Base-by-base conservation (phyloP, 2,329 filamentous ascomycete genomes). In the Aspergillus sergii region DNA sequence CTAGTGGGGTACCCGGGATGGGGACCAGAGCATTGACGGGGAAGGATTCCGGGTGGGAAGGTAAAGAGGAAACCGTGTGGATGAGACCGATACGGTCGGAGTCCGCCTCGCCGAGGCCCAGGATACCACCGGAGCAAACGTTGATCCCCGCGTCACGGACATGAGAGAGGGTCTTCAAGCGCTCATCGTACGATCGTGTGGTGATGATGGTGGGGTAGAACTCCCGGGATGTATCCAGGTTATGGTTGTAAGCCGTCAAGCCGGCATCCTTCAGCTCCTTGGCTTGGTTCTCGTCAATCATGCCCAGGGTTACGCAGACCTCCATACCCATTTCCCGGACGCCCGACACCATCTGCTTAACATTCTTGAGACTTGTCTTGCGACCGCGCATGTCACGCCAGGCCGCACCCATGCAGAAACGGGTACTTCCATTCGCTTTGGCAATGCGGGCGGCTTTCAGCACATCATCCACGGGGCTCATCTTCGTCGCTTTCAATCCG, bases 311-410 rank as follows among this genome's bases (percentile, higher is more conserved):
- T n/a, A 97, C 93, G 76, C 93, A 97, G 9, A 89, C 89, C 78
- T 97, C 93, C 91, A 97, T 94, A 55, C 89, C 91, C 85, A 97
- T 85, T 0, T 80, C 89, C 30, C 90, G 85, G 23, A 97, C 92
- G 1, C 93, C 93, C 61, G 87, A 84, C 4, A 97, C 88, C 93
- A 97, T 97, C 58, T 86, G 88, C 73, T 91, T 91, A 77, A 97
- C 90, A 77, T 95, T 95, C 78, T 89, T 89, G 58, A 97, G 81
- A 67, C 88, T 89, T 51, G 90, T 92, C 80, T 94, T 95, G 68
- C 93, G 90, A 21, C 93, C 93, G 16, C 92, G 89, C 93, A 97
- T 97, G 78, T 97, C 93, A 43, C 93, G 84, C 93, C 93, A 97
- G 0, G 93, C 93, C 4, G 93, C 93, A 10, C 93, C 93, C 93